Evolutionary conservation across 2,329 filamentous ascomycete genomes (phyloP).

Genomic region (Lecanosticta acicola): DNA sequence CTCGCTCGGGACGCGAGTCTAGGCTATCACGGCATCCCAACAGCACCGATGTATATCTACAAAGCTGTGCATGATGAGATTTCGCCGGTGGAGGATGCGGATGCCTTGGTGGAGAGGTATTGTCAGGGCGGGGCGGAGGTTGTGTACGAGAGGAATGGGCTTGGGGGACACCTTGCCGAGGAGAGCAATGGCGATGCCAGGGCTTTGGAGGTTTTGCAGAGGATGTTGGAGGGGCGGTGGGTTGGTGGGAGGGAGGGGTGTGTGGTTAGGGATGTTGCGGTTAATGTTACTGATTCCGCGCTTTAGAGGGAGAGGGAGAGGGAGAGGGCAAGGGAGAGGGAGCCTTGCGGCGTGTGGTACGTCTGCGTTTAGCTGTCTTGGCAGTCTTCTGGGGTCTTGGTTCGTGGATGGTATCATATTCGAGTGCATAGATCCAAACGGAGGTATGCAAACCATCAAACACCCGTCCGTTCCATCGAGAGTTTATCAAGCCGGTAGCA

Average conservation of each 20-base stretch:
- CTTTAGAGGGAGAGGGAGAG: too few species aligned
- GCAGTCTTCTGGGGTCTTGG: too few species aligned
- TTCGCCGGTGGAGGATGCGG: constrained; percentile 38
- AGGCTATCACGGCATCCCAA: constrained; percentile 36
- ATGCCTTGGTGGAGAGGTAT: constrained; percentile 37
- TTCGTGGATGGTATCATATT: too few species aligned
- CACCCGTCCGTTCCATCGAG: too few species aligned
- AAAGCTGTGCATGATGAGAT: constrained; percentile 45
- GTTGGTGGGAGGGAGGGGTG: constrained; percentile 11
- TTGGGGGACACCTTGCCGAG: constrained; percentile 38
- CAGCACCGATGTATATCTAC: constrained; percentile 45
- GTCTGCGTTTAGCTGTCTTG: too few species aligned
- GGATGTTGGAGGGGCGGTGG: constrained; percentile 13
- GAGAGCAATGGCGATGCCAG: constrained; percentile 29
- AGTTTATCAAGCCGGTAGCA: too few species aligned
- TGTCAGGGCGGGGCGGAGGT: constrained; percentile 38
- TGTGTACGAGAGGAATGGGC: constrained; percentile 38
- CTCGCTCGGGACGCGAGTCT: constrained; percentile 37
- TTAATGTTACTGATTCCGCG: constrained; percentile 10
- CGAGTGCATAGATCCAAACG: too few species aligned
- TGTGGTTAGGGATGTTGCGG: constrained; percentile 15
- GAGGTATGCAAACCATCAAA: too few species aligned
- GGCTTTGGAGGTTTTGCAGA: constrained; percentile 25
- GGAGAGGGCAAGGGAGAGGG: too few species aligned
- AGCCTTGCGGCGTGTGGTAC: too few species aligned